Base-by-base conservation (phyloP, 176 grass and related monocot genomes). In the Tillandsia fasciculata region DNA sequence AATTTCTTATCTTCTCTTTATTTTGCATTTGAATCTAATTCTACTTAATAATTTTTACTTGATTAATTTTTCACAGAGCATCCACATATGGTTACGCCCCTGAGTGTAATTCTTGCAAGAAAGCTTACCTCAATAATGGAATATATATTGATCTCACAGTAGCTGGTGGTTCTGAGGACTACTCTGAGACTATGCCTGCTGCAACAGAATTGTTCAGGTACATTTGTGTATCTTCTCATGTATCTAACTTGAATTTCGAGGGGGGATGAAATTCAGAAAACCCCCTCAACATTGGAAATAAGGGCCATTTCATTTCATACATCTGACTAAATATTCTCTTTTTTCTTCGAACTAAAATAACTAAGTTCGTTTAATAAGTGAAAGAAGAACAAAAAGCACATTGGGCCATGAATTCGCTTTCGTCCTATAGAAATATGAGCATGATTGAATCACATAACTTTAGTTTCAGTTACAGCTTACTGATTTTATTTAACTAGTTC, bases 191-290 rank as follows among this genome's bases (percentile, higher is more conserved):
- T 59, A 69, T 69, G 65, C 66, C 65, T 61, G 65, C 42, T 61
- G 53, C 42, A 29, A 77, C 75, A 59, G 75, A 77, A 77, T 28
- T 77, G 63, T 77, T 77, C 10, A 77, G 75, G 75, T 77, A 61
- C 52, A 28, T 12, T 20, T 49, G 1, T 53, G 8, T 48, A 68
- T 5, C 33, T 26, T 68, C n/a, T 26, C 24, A 58, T 68, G 50
- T 59, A 61, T 4, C 11, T 9, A 47, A 48, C 12, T 47, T 14
- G n/a, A 67, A 63, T 64, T 65, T 33, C 10, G 11, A 27, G 14
- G 47, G 28, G 51, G 0, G 11, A 15, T 51, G 51, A 66, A 14
- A 13, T 42, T 4, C 33, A 42, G 33, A 42, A 7, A 42, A 8
- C 33, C 33, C 33, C 33, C 33, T 42, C 24, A 24, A 24, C 24